Percentiles rank a stretch among this genome's conserved stretches.
Conservation (phyloP, 192 early-diverging fungal genomes). For the Spizellomyces sp. region DNA sequence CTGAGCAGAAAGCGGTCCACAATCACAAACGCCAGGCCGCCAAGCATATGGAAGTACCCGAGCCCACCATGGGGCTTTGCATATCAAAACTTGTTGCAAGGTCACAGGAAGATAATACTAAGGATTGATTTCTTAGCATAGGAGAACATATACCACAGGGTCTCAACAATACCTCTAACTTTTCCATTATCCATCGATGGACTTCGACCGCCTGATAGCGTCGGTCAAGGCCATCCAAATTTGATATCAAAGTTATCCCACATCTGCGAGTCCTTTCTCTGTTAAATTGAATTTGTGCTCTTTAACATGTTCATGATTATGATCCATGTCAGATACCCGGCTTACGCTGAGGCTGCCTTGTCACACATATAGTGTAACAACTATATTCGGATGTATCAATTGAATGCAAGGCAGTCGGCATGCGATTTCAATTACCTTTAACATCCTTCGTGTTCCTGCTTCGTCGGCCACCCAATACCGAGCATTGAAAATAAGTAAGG, state of each 20-base stretch:
- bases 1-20: not conserved
- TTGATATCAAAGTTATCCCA: slow-evolving; percentile 27
- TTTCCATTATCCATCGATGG: slow-evolving; percentile 29
- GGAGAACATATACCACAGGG: no score
- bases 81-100: slow-evolving; percentile 14
- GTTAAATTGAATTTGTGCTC: not conserved
- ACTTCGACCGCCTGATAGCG: slow-evolving; percentile 12
- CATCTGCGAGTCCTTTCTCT: slow-evolving; percentile 19
- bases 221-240: slow-evolving; percentile 19
- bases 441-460: slow-evolving; percentile 23
- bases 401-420: not conserved
- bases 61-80: slow-evolving; percentile 36
- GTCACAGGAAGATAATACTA: slow-evolving; percentile 26
- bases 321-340: not conserved
- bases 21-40: slow-evolving; percentile 24
- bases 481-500: slow-evolving; percentile 33
- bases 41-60: slow-evolving; percentile 18
- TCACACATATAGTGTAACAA: slow-evolving; percentile 26
- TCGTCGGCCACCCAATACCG: slow-evolving; percentile 22
- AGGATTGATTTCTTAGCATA: not conserved
- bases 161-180: slow-evolving; percentile 23
- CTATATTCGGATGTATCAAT: not conserved
- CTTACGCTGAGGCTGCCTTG: slow-evolving; percentile 20
- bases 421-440: slow-evolving; percentile 9
- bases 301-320: no score